A percentile compares a stretch with the other conserved stretches of the same genome.
These are phyloP conservation scores for Penicillium brevicompactum DNA, from an alignment of 2,329 filamentous ascomycete species.

Conservation along the genomic window DNA sequence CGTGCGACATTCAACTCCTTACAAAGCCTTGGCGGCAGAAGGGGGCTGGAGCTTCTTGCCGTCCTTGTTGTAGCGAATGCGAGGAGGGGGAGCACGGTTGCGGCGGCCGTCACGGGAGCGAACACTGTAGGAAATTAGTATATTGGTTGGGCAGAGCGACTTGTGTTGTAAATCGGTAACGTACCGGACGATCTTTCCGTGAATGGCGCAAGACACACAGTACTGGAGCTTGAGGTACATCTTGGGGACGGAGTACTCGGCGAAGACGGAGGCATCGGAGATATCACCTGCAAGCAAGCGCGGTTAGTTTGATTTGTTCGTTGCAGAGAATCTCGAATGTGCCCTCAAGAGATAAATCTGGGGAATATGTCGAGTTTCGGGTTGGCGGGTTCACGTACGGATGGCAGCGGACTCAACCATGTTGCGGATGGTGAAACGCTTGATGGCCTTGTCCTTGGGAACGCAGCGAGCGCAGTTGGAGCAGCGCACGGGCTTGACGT, in stretches of 20 bases:
- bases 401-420: slow-evolving; percentile 99
- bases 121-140: slow-evolving; percentile 65
- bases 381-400: slow-evolving; percentile 67
- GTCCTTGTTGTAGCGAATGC: slow-evolving; percentile 99
- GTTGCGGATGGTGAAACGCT: slow-evolving; percentile 99
- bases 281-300: slow-evolving; percentile 79
- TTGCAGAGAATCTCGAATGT: background rate
- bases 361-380: background rate
- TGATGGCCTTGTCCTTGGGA: slow-evolving; percentile 99
- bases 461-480: slow-evolving; percentile 88
- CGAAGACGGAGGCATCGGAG: slow-evolving; percentile 98
- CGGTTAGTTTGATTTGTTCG: slow-evolving; percentile 9
- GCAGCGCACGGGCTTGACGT: slow-evolving; percentile 98
- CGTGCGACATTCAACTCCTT: slow-evolving; percentile 34
- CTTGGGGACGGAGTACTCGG: slow-evolving; percentile 99
- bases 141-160: background rate
- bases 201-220: slow-evolving; percentile 99
- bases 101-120: slow-evolving; percentile 94
- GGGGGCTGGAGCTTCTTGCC: slow-evolving; percentile 98
- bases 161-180: slow-evolving; percentile 37
- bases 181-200: slow-evolving; percentile 99
- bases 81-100: slow-evolving; percentile 97
- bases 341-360: background rate
- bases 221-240: slow-evolving; percentile 99
- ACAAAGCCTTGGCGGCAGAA: slow-evolving; percentile 68